phyloP scores from a whole-genome alignment of 768 basidiomycete species.

The Xerocomus spinulosus region DNA sequence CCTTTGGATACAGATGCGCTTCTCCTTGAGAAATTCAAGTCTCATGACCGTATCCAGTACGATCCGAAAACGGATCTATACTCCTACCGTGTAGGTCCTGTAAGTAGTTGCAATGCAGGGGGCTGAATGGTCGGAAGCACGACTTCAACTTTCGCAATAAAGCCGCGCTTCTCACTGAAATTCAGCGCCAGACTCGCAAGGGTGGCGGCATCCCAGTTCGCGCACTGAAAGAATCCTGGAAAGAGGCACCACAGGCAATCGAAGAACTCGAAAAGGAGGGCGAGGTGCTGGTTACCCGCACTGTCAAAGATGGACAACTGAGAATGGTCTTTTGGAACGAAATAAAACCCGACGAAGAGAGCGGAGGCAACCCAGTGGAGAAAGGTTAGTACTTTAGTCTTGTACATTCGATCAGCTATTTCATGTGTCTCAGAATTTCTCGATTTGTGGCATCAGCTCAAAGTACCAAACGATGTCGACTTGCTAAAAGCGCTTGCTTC shows the following conservation, averaged over 20 bases:
- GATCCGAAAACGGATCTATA: constrained; percentile 84
- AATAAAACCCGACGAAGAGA: constrained; percentile 70
- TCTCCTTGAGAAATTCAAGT: constrained; percentile 75
- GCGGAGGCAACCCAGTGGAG: constrained; percentile 68
- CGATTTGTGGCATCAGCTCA: constrained; percentile 81
- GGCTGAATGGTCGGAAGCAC: constrained; percentile 46
- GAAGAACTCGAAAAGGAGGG: constrained; percentile 90
- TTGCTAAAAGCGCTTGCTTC: constrained; percentile 71
- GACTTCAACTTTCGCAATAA: constrained; percentile 85
- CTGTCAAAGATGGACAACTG: constrained; percentile 75
- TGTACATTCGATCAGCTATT: constrained; percentile 3
- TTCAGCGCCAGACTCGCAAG: constrained; percentile 77
- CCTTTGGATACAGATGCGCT: constrained; percentile 68
- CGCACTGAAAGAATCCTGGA: constrained; percentile 86
- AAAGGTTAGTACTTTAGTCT: constrained; percentile 51
- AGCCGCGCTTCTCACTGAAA: constrained; percentile 76
- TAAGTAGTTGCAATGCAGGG: not conserved
- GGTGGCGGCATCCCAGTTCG: constrained; percentile 84
- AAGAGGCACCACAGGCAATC: constrained; percentile 75
- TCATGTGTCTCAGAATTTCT: constrained; percentile 59
- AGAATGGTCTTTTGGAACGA: constrained; percentile 91
- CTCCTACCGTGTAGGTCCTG: constrained; percentile 69
- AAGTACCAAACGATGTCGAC: constrained; percentile 83
- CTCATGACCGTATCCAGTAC: constrained; percentile 73
- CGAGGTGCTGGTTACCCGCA: constrained; percentile 83